Base-by-base conservation (phyloP, 495 filamentous ascomycete genomes). In the Trichocladium antarcticum region DNA sequence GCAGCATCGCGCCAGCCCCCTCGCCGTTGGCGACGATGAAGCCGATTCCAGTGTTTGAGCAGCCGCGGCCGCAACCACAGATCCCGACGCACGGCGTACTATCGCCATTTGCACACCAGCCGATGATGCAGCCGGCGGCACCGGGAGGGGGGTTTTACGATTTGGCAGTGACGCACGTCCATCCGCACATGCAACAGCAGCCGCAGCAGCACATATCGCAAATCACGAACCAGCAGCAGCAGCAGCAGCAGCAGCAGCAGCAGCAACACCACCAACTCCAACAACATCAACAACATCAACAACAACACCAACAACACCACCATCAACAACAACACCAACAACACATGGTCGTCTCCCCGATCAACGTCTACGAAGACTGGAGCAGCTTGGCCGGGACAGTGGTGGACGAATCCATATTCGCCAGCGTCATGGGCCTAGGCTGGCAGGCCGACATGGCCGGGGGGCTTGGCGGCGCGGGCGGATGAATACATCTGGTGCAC, bases 241-340 rank as follows among this genome's bases (percentile, higher is more conserved):
- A 47, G 21, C 43, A 45, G 12, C 53, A 50, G 28, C 68, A 73
- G 35, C 67, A 69, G 16, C 70, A 43, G 1, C 45, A 48, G 7
- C 40, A 44, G 11, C 43, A 43, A 6, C 34, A 37, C 17, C 45
- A 47, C 41, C 19, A 20, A 21, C 45, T 45, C 14, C 40, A 19
- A 14, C 45, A 51, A 28, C 44, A 43, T 2, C 45, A 48, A 4
- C 40, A 44, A 6, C 43, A 43, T 6, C 34, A 37, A 19, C 45
- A 47, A 35, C 19, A 20, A 21, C 45, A 49, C 14, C 40, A 19
- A 14, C 45, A 51, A 28, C 44, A 48, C 1, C 22, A 31, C 10
- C 40, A 43, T 3, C 47, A 24, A 15, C 54, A 49, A 9, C 47
- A 24, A 15, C 54, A 49, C 6, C 42, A 54, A 1, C 43, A 49